Evolutionary conservation across 164 flowering plant genomes (phyloP).

Genomic region (Sedum album): DNA sequence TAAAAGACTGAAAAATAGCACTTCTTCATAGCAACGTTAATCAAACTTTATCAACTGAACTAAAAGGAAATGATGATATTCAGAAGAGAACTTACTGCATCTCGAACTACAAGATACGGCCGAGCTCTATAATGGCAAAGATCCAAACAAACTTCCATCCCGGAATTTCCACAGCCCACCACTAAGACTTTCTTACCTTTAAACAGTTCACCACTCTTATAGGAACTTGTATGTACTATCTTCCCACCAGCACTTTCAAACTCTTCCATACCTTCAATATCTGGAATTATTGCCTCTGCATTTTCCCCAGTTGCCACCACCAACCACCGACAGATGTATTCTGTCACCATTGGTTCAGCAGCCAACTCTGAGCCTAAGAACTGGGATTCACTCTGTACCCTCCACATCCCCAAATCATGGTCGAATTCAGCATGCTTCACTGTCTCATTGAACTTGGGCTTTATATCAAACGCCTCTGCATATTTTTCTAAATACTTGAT

Average conservation of each 20-base stretch:
- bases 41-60: neutral
- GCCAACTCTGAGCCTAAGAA: neutral
- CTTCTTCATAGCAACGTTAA: neutral
- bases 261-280: constrained; percentile 35
- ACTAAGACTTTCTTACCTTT: constrained; percentile 33
- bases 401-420: constrained; percentile 33
- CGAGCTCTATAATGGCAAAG: constrained; percentile 41
- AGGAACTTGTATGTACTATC: constrained; percentile 38
- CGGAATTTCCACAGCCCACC: constrained; percentile 54
- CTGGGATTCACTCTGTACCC: constrained; percentile 12
- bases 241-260: constrained; percentile 23
- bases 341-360: constrained; percentile 14
- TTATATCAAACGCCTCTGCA: constrained; percentile 30
- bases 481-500: constrained; percentile 37
- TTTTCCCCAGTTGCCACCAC: constrained; percentile 61
- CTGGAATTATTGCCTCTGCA: constrained; percentile 56
- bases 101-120: constrained; percentile 45
- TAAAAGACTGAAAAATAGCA: neutral
- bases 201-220: constrained; percentile 37
- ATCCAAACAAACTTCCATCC: constrained; percentile 67
- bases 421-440: constrained; percentile 42
- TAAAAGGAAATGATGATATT: neutral
- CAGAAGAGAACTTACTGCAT: constrained; percentile 19
- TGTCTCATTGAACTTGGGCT: constrained; percentile 36
- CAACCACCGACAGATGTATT: constrained; percentile 44